phyloP scores from a whole-genome alignment of 2,329 filamentous ascomycete genomes.

The Fusarium goolgardi region DNA sequence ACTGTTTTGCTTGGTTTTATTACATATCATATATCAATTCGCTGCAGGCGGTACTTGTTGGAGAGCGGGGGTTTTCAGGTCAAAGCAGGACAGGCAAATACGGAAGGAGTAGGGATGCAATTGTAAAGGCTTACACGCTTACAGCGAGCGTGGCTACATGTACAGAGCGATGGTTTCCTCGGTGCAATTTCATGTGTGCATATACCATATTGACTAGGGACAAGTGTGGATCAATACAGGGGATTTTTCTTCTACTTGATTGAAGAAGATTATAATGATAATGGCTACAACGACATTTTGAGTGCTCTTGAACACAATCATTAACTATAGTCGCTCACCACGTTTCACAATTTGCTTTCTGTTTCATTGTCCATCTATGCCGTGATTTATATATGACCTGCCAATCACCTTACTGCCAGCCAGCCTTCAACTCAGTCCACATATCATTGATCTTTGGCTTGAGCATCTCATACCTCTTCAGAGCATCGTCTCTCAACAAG shows the following conservation, averaged over 20 bases:
- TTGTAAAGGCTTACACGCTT: constrained; percentile 16
- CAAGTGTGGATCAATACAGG: constrained; percentile 38
- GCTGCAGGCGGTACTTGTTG: constrained; percentile 10
- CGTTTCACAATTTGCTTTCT: neutral
- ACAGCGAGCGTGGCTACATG: constrained; percentile 23
- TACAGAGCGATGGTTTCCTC: constrained; percentile 31
- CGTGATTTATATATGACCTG: neutral
- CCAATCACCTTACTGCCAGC: constrained; percentile 3
- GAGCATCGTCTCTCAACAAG: constrained; percentile 51
- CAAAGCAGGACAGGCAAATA: constrained; percentile 10
- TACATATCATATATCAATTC: constrained; percentile 23
- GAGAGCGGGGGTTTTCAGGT: constrained; percentile 11
- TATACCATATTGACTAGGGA: constrained; percentile 38
- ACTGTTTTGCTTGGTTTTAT: constrained; percentile 23
- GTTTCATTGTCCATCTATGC: too few species aligned
- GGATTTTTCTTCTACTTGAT: constrained; percentile 36
- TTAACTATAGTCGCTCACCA: neutral
- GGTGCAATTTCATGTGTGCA: constrained; percentile 36
- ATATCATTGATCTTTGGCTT: constrained; percentile 37
- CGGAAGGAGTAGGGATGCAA: constrained; percentile 27
- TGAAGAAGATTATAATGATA: constrained; percentile 23
- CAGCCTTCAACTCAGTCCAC: constrained; percentile 31
- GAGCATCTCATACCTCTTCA: constrained; percentile 48
- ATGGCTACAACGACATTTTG: constrained; percentile 27
- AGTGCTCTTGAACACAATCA: neutral